phyloP scores from a whole-genome alignment of 768 basidiomycete genomes.

The Auriscalpium microsporum region DNA sequence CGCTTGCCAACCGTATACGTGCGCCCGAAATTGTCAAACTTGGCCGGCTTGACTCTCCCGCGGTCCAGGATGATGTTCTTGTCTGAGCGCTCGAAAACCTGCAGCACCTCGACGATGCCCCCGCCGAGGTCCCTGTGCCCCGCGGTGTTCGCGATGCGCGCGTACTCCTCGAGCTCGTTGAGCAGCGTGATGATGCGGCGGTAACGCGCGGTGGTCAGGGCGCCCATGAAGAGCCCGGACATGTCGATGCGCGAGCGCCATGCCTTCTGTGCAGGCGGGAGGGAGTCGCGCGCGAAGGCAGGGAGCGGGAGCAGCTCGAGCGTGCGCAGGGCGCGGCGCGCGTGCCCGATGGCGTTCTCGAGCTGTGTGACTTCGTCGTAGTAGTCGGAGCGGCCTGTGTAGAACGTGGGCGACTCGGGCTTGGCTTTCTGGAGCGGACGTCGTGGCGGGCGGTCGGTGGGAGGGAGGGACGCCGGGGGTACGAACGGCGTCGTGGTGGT shows the following conservation, averaged over 20 bases:
- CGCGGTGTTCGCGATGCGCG: slow-evolving; percentile 50
- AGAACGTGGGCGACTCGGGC: slow-evolving; percentile 73
- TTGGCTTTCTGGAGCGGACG: slow-evolving; percentile 15
- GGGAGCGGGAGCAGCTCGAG: slow-evolving; percentile 77
- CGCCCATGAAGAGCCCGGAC: slow-evolving; percentile 43
- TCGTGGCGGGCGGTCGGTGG: slow-evolving; percentile 5
- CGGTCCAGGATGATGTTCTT: slow-evolving; percentile 44
- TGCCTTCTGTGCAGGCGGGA: slow-evolving; percentile 50
- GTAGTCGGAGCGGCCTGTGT: slow-evolving; percentile 69
- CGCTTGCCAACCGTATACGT: slow-evolving; percentile 81
- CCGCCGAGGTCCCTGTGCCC: slow-evolving; percentile 47
- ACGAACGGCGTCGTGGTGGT: slow-evolving; percentile 20
- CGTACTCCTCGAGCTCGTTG: slow-evolving; percentile 55
- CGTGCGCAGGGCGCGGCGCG: slow-evolving; percentile 50
- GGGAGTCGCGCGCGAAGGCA: slow-evolving; percentile 47
- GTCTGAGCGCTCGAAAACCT: slow-evolving; percentile 53
- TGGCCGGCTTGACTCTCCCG: slow-evolving; percentile 45
- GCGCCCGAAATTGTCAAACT: slow-evolving; percentile 69
- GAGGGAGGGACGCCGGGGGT: slow-evolving; percentile 22
- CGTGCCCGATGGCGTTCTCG: slow-evolving; percentile 49
- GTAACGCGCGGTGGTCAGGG: slow-evolving; percentile 64
- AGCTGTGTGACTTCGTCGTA: slow-evolving; percentile 65
- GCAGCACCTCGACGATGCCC: slow-evolving; percentile 43
- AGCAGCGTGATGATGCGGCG: slow-evolving; percentile 54
- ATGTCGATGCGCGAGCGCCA: slow-evolving; percentile 67